phyloP scores from a whole-genome alignment of 768 basidiomycete genomes.

The Cantharellus anzutake region DNA sequence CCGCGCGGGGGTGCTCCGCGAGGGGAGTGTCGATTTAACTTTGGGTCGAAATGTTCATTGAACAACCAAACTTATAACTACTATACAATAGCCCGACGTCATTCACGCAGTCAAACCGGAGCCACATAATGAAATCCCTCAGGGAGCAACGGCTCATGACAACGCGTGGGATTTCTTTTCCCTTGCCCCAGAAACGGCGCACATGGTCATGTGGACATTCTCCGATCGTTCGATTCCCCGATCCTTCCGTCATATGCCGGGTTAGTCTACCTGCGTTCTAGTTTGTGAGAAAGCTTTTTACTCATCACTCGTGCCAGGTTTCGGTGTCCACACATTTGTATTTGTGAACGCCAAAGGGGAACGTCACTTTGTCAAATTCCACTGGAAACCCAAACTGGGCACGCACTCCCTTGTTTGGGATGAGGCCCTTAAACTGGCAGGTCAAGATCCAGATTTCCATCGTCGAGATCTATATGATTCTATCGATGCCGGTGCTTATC shows the following conservation, averaged over 20 bases:
- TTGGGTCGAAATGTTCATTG: too few species aligned
- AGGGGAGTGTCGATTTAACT: too few species aligned
- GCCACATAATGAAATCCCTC: conserved; percentile 50
- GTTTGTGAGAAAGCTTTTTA: background rate
- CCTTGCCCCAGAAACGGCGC: conserved; percentile 42
- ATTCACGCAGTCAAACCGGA: conserved; percentile 72
- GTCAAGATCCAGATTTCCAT: conserved; percentile 84
- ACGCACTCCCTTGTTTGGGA: conserved; percentile 79
- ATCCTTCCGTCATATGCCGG: conserved; percentile 31
- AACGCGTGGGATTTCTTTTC: conserved; percentile 78
- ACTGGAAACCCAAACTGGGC: conserved; percentile 66
- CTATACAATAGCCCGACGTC: conserved; percentile 33
- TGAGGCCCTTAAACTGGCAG: conserved; percentile 63
- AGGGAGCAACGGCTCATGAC: conserved; percentile 34
- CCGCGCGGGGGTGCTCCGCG: too few species aligned
- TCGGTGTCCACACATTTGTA: conserved; percentile 73
- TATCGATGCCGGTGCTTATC: conserved; percentile 46
- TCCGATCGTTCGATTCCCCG: conserved; percentile 75
- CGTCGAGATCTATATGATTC: conserved; percentile 75
- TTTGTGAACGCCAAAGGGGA: conserved; percentile 47
- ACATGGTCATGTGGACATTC: conserved; percentile 49
- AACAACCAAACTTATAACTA: too few species aligned
- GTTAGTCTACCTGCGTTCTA: background rate
- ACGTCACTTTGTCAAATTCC: conserved; percentile 74
- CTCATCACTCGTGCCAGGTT: conserved; percentile 39